Evolutionary conservation across 1,284 basidiomycete species (phyloP), one percentile per base, ranked within the genome.

Genomic region (Erythrobasidium hasegawianum): DNA sequence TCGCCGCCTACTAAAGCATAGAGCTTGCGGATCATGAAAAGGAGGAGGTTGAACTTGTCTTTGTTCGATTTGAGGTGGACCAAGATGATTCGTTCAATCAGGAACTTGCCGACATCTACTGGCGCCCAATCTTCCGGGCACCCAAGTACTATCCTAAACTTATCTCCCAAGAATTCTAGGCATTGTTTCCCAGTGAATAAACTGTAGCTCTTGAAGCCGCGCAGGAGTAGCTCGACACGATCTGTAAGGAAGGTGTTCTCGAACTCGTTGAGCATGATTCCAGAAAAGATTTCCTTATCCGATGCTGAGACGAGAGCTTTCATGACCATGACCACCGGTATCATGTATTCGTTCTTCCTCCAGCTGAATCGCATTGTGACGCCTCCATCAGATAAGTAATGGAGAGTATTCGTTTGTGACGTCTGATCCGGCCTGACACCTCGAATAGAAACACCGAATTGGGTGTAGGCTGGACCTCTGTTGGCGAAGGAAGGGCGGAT

Each of bases 261-360:
- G 76, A 93, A 92, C 77, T 97, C 95, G 75, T 93, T 88, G 86
- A 97, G 96, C 73, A 96, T 87, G 72, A 99, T 83, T n/a, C 91
- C 90, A 77, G 95, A 89, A 75, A 98, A 98, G 68, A 99, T 93
- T 77, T 98, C 96, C 78, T 89, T 90, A 81, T 99, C 96, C 22
- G 89, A 92, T 14, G 94, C 90, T 68, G 87, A 84, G n/a, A 94
- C 86, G 41, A 98, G 85, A 38, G 94, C 94, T 77, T 98, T 98
- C 72, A 99, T 83, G 73, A 98, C 84, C 69, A 99, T 86, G 86
- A 98, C 93, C 76, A 97, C 88, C 2, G 96, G 96, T 50, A 98
- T 90, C 76, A 97, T 94, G 79, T 97, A 99, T 82, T 99, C 96
- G 76, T 96, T 90, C 80, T 98, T 99, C 60, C 94, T 82, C 92